Base-by-base conservation (phyloP, 805 yeast species). In the Myxozyma monticola region DNA sequence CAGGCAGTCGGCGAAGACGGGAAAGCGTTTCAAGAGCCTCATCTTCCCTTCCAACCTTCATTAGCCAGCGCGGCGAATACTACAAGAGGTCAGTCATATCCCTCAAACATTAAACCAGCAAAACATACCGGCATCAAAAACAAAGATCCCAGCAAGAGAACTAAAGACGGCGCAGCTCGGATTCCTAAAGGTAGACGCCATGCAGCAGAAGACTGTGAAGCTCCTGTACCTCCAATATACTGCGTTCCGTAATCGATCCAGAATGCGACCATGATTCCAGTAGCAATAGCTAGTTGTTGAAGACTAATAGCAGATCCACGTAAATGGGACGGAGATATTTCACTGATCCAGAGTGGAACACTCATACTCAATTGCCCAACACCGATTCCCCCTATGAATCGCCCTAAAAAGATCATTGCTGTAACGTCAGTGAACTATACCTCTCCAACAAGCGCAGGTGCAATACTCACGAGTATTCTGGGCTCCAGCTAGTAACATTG, bases 1-100 rank as follows among this genome's bases (percentile, higher is more conserved):
- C 62, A 49, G 33, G 30, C 37, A 31, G 38, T 10, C 14, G 10
- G 18, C 49, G 49, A 15, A 45, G 31, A 29, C 17, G n/a, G 7
- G 38, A 12, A 3, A 37, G 20, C 2, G 83, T 75, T 26, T 69
- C 63, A 28, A 77, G 70, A 2, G 89, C 90, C 40, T 75, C 72
- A n/a, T 76, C 81, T 43, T 77, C 62, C 24, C 77, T 68, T 54
- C 78, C 79, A 56, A 79, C 78, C 41, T 77, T 77, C 22, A 85
- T 82, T 53, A 69, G 77, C 68, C 75, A 88, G 51, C 96, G 73
- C 0, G 96, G 96, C 36, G 88, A 79, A 18, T 33, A 45, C 49
- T 45, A 15, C 6, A 31, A 21, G 6, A 21, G 15, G n/a, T 33
- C 20, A 33, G 57, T 79, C 81, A 5, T 81, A 80, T 48, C 77